Base-by-base conservation (phyloP, 306 rosid species). In the Rubus idaeus region DNA sequence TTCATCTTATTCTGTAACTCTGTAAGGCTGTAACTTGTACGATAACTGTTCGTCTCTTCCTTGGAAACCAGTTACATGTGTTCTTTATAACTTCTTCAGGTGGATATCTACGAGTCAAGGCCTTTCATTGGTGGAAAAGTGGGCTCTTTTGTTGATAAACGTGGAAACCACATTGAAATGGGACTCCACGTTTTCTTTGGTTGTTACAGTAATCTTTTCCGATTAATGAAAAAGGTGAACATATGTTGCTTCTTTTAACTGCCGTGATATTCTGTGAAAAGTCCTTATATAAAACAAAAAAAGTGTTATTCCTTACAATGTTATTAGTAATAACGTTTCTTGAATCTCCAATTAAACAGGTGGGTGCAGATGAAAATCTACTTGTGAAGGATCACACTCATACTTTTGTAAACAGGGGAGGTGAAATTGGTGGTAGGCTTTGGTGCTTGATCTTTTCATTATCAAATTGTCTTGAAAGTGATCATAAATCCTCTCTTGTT, bases 181-280 rank as follows among this genome's bases (percentile, higher is more conserved):
- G 99, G 99, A 81, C 84, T 95, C 70, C 99, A 95, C 68, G 99
- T 95, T 73, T 95, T 95, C 89, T 95, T 95, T 51, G 99, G 99
- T 55, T 95, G 98, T 84, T 95, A 95, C 82, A 95, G 77, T 87
- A 95, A 95, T 91, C 97, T 95, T 81, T 95, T 90, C 87, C 93
- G 98, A 47, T 84, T 95, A 79, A 74, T 95, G 98, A 95, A 91
- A 86, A 95, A 95, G 97, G 99, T 95, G 75, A 84, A 46, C 76
- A 26, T 6, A 21, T 67, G 41, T 57, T 58, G 42, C 49, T 77
- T 78, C 63, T 72, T 79, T 74, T 70, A 57, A 68, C 53, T 41
- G 61, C 75, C 12, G 18, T 45, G 51, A 16, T 39, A 18, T 65
- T 53, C 5, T 51, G 17, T 30, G 10, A 23, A 6, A 17, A 26